Evolutionary conservation across 2,329 filamentous ascomycete species (phyloP).

Genomic region (Aureobasidium sp.): DNA sequence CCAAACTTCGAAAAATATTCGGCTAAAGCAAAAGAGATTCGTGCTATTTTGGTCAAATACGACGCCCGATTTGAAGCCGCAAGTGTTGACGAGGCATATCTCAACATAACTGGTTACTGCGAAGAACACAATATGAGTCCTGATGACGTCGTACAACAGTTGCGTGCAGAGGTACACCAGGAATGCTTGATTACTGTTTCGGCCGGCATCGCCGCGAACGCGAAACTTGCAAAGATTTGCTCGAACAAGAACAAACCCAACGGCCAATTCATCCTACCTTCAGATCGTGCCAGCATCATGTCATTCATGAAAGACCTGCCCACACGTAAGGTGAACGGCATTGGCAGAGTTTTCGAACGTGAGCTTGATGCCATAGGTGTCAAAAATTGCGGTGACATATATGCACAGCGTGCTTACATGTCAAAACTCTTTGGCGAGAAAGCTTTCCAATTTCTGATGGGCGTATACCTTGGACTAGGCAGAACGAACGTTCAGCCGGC

Average conservation of each 20-base stretch:
- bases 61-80: conserved; percentile 87
- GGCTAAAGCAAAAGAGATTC: conserved; percentile 81
- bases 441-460: conserved; percentile 76
- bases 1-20: conserved; percentile 87
- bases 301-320: conserved; percentile 77
- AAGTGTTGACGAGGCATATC: conserved; percentile 91
- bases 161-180: conserved; percentile 69
- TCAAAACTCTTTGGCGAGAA: conserved; percentile 83
- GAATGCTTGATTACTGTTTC: conserved; percentile 81
- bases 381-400: conserved; percentile 83
- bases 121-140: conserved; percentile 58
- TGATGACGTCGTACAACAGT: conserved; percentile 66
- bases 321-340: conserved; percentile 85
- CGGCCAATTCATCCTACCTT: conserved; percentile 73
- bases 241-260: conserved; percentile 97
- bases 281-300: conserved; percentile 68
- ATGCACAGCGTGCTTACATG: conserved; percentile 64
- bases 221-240: conserved; percentile 88
- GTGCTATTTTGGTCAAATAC: conserved; percentile 75
- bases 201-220: conserved; percentile 88
- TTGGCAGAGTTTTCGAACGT: conserved; percentile 89
- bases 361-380: conserved; percentile 83
- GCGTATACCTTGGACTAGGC: conserved; percentile 78
- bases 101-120: conserved; percentile 88
- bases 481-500: conserved; percentile 78